Evolutionary conservation across 768 basidiomycete genomes (phyloP), one percentile per base, ranked within the genome.

Genomic region (Pisolithus marmoratus): DNA sequence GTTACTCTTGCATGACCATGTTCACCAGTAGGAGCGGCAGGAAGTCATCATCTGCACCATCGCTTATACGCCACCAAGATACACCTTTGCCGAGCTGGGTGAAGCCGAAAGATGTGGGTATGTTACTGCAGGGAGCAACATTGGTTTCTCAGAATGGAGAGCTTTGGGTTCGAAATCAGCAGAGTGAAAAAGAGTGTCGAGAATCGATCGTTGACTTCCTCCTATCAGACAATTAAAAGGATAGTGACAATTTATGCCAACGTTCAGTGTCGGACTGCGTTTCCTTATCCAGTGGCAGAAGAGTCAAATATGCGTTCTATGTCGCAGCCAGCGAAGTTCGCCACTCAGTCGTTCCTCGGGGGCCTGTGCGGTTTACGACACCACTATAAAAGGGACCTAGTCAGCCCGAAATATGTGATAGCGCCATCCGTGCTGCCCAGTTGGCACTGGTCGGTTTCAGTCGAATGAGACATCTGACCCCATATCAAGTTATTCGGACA

Each of bases 1-100:
- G 84, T 59, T 86, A 86, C 59, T 73, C 80, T 19, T 86, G 84
- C 58, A 77, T 79, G 51, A 80, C 82, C 2, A 79, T 74, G 7
- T 64, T 84, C 19, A 84, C 80, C 0, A 83, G 84, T 62, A 73
- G 73, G 50, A 77, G 78, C 54, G 78, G 73, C 56, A 76, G 80
- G 6, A 68, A 70, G 2, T 60, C 64, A 7, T 67, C 62, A 23
- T 51, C 58, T 24, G 38, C 37, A 3, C 12, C 36, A 26, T 58
- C 57, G 1, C 49, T 51, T 14, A 38, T 46, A 27, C 6, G 23
- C 36, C 26, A 29, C 34, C 37, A 37, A 20, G 51, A 31, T 34
- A 53, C 45, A 58, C 54, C 60, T 9, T 48, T 63, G 46, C 59
- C 63, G 12, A 34, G 69, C 17, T 79, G 77, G 77, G 68, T 63